Base-by-base conservation (phyloP, 805 yeast species). In the Ascoidea tarda region DNA sequence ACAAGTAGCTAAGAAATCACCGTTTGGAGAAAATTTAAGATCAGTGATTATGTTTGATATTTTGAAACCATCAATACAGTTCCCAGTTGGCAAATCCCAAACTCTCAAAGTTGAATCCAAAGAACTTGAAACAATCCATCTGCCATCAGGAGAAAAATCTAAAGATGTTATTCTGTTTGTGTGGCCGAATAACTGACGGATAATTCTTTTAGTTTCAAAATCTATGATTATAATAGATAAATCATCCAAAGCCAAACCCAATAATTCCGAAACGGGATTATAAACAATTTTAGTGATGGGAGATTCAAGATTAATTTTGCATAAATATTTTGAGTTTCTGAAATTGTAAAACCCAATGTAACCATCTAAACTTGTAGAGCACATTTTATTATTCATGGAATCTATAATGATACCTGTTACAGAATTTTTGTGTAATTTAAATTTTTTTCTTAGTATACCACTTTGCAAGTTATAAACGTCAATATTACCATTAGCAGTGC, bases 81-180 rank as follows among this genome's bases (percentile, higher is more conserved):
- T 87, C 50, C 99, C 98, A 4, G 49, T 5, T 42, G 12, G 46
- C 8, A 6, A 32, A 33, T 33, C 45, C 50, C 16, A 33, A 6
- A 38, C 38, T 6, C 54, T 49, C 14, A 52, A 52, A 38, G 46
- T 52, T 12, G 48, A 28, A 28, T 51, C 54, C n/a, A 46, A 32
- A 32, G 51, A 16, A 50, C 10, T 81, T 31, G 93, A 80, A 6
- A 93, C 81, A 44, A 93, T 70, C 97, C 98, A 93, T 65, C 97
- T 80, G 44, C 97, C 98, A 65, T 90, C 91, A 5, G 96, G 95
- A 4, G 95, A 82, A 63, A 93, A 91, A 64, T 87, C 97, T 64
- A 91, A 66, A 0, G 87, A 76, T 0, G 97, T 89, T 58, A 93
- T 81, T 61, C 96, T 76, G 66, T 90, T 89, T 10, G 84, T 75